Conservation (phyloP, 768 basidiomycete genomes). For the Rhodocollybia butyracea region DNA sequence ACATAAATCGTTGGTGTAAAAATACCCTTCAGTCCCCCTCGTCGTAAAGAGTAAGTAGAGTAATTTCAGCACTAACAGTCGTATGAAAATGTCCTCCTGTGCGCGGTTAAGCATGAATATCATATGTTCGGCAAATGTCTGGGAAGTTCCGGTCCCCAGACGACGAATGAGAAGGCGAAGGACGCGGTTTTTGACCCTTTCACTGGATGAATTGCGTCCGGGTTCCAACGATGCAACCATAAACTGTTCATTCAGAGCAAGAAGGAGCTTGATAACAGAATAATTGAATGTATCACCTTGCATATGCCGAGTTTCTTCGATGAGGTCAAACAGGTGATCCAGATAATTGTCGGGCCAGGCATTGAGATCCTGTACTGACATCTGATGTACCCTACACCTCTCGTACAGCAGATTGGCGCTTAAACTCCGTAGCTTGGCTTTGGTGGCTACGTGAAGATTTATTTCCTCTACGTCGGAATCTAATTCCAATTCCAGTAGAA, state of each 20-base stretch:
- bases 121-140: conserved; percentile 97
- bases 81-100: conserved; percentile 91
- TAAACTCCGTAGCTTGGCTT: conserved; percentile 74
- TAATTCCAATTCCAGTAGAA: conserved; percentile 77
- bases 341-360: conserved; percentile 84
- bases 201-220: conserved; percentile 1
- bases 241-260: conserved; percentile 95
- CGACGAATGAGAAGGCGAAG: conserved; percentile 82
- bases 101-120: conserved; percentile 99
- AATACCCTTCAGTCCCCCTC: conserved; percentile 89
- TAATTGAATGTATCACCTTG: conserved; percentile 94
- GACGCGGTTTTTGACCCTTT: conserved; percentile 60
- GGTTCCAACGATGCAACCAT: conserved; percentile 73
- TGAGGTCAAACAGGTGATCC: conserved; percentile 86
- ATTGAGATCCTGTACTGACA: conserved; percentile 74
- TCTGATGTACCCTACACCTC: conserved; percentile 86
- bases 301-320: conserved; percentile 86
- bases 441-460: conserved; percentile 69
- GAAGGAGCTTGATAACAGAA: conserved; percentile 90
- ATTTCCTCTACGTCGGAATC: conserved; percentile 64
- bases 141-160: conserved; percentile 76
- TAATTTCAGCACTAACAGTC: conserved; percentile 89
- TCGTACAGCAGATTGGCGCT: conserved; percentile 83
- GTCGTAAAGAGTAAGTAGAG: conserved; percentile 95
- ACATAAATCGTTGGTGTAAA: conserved; percentile 96